Conservation (phyloP, 805 yeast species). For the Wickerhamomyces bisporus region DNA sequence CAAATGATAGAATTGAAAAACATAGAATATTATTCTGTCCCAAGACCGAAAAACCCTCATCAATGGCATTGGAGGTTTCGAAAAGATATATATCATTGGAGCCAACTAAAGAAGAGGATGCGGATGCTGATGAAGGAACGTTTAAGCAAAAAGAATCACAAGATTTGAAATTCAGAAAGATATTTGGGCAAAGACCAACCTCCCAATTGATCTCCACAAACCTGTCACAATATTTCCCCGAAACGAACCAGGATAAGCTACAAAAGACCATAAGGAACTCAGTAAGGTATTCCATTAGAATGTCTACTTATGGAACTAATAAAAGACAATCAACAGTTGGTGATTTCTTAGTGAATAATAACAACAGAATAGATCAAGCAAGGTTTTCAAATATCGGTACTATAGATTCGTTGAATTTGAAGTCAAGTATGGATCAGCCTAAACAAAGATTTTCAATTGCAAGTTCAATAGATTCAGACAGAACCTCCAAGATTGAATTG, state of each 20-base stretch:
- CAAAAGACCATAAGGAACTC: constrained; percentile 81
- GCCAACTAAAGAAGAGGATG: constrained; percentile 9
- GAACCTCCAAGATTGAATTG: constrained; percentile 24
- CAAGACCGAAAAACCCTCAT: constrained; percentile 56
- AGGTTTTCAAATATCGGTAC: constrained; percentile 25
- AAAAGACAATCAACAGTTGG: constrained; percentile 50
- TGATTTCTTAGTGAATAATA: constrained; percentile 52
- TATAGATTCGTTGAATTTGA: constrained; percentile 25
- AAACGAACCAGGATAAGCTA: constrained; percentile 62
- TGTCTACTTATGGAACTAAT: constrained; percentile 31
- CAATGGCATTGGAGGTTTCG: constrained; percentile 52
- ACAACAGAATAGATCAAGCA: constrained; percentile 50
- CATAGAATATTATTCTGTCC: constrained; percentile 65
- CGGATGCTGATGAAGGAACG: constrained; percentile 7
- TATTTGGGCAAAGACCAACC: constrained; percentile 90
- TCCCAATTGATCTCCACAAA: constrained; percentile 87
- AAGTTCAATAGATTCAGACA: constrained; percentile 17
- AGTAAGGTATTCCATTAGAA: constrained; percentile 67
- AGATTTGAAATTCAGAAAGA: constrained; percentile 27
- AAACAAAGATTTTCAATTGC: constrained; percentile 24
- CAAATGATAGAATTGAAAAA: constrained; percentile 65
- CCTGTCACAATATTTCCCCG: constrained; percentile 88
- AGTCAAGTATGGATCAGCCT: constrained; percentile 26
- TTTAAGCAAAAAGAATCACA: constrained; percentile 2
- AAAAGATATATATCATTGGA: constrained; percentile 30